Conservation (phyloP, 2,329 filamentous ascomycete species). For the Beauveria pseudobassiana region DNA sequence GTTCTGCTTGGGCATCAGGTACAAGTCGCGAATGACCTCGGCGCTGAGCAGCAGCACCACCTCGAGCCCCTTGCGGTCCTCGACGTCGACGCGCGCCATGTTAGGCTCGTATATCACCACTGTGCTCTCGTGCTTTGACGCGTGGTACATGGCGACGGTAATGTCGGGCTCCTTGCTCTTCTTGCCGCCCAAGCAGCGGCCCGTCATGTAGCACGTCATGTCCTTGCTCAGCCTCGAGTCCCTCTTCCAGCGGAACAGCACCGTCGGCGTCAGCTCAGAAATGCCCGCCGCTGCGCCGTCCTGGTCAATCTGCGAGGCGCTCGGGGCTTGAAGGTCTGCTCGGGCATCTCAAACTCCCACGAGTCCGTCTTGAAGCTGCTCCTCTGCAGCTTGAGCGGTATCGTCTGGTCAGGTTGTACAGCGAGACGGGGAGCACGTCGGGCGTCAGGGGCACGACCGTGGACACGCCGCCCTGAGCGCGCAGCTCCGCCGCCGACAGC, state of each 20-base stretch:
- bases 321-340: conserved; percentile 79
- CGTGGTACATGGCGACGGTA: conserved; percentile 79
- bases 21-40: conserved; percentile 59
- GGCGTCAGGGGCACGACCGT: conserved; percentile 64
- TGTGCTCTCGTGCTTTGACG: conserved; percentile 52
- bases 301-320: conserved; percentile 68
- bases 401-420: conserved; percentile 92
- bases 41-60: conserved; percentile 63
- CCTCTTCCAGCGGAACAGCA: conserved; percentile 82
- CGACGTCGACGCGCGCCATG: conserved; percentile 79
- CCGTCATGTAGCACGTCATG: conserved; percentile 80
- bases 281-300: conserved; percentile 40
- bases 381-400: conserved; percentile 62
- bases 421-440: conserved; percentile 70
- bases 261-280: conserved; percentile 56
- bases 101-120: conserved; percentile 93
- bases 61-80: conserved; percentile 90
- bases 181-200: conserved; percentile 66
- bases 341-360: conserved; percentile 91
- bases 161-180: conserved; percentile 92
- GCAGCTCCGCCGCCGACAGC: conserved; percentile 72
- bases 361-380: conserved; percentile 68
- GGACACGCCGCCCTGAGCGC: conserved; percentile 58
- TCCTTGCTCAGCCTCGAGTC: conserved; percentile 82
- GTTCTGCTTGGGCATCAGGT: conserved; percentile 58